These are phyloP conservation scores for Aspergillus cristatus DNA, from an alignment of 495 filamentous ascomycete species.

Conservation along the genomic window DNA sequence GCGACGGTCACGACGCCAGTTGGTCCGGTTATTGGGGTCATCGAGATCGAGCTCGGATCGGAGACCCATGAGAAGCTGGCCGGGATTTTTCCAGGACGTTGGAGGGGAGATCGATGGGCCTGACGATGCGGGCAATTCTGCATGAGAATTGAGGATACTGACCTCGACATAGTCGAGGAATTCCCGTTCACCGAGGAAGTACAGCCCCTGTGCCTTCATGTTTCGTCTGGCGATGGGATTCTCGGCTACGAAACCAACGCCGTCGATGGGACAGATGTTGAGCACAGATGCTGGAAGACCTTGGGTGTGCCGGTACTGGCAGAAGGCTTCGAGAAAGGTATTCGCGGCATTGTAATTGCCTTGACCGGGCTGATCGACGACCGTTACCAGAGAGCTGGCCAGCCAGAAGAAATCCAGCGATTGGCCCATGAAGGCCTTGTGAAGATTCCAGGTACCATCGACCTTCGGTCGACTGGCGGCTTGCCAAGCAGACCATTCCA, in stretches of 20 bases:
- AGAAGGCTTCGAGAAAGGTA: slow-evolving; percentile 28
- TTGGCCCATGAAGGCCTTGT: slow-evolving; percentile 22
- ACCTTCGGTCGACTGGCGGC: slow-evolving; percentile 30
- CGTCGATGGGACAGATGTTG: slow-evolving; percentile 24
- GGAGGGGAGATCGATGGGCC: too few relatives aligned
- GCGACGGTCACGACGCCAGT: slow-evolving; percentile 17
- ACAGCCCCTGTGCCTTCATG: background rate
- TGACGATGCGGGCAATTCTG: background rate
- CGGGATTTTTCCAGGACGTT: background rate
- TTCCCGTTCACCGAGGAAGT: background rate
- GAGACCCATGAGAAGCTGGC: background rate
- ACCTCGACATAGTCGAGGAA: background rate
- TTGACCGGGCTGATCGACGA: slow-evolving; percentile 20
- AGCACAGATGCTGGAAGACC: slow-evolving; percentile 21
- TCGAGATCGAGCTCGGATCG: background rate
- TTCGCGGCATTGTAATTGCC: slow-evolving; percentile 32
- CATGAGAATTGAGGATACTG: background rate
- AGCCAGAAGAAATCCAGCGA: slow-evolving; percentile 23
- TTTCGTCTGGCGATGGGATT: background rate
- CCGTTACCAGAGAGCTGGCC: slow-evolving; percentile 31
- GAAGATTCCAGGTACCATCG: slow-evolving; percentile 45
- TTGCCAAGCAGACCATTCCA: slow-evolving; percentile 32
- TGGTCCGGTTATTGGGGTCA: slow-evolving; percentile 5
- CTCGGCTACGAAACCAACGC: slow-evolving; percentile 7
- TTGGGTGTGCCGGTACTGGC: slow-evolving; percentile 14